phyloP scores from a whole-genome alignment of 1,284 basidiomycete genomes.

The Austroboletus novae-zelandiae region DNA sequence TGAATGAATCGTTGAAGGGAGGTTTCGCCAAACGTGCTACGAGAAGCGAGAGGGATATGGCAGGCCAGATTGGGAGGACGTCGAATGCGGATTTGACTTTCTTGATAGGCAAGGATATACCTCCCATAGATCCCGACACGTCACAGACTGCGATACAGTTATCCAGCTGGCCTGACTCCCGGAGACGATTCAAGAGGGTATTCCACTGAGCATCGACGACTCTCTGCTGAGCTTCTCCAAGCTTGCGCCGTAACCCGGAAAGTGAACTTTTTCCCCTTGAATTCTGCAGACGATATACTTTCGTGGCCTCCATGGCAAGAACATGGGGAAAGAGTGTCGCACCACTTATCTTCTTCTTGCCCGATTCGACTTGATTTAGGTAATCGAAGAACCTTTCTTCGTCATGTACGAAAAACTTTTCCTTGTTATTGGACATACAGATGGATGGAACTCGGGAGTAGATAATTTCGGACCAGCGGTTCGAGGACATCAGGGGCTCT shows the following conservation, averaged over 20 bases:
- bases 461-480: slow-evolving; percentile 54
- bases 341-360: slow-evolving; percentile 55
- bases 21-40: slow-evolving; percentile 58
- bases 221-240: slow-evolving; percentile 36
- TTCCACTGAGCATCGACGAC: slow-evolving; percentile 67
- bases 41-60: slow-evolving; percentile 65
- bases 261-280: background rate
- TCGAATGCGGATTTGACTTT: slow-evolving; percentile 1
- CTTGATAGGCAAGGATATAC: background rate
- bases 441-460: slow-evolving; percentile 56
- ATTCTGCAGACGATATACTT: slow-evolving; percentile 4
- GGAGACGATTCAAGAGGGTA: slow-evolving; percentile 50
- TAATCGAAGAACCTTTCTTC: slow-evolving; percentile 54
- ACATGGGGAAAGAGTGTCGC: slow-evolving; percentile 62
- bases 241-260: slow-evolving; percentile 22
- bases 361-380: slow-evolving; percentile 51
- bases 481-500: slow-evolving; percentile 61
- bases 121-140: slow-evolving; percentile 72
- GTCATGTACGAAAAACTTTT: slow-evolving; percentile 56
- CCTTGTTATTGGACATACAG: slow-evolving; percentile 58
- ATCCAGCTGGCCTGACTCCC: slow-evolving; percentile 52
- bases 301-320: slow-evolving; percentile 43
- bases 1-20: slow-evolving; percentile 64
- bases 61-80: slow-evolving; percentile 52
- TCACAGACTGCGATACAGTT: slow-evolving; percentile 71